Conservation (phyloP, 352 stramenopile genomes). For the Phytophthora cryptogea region DNA sequence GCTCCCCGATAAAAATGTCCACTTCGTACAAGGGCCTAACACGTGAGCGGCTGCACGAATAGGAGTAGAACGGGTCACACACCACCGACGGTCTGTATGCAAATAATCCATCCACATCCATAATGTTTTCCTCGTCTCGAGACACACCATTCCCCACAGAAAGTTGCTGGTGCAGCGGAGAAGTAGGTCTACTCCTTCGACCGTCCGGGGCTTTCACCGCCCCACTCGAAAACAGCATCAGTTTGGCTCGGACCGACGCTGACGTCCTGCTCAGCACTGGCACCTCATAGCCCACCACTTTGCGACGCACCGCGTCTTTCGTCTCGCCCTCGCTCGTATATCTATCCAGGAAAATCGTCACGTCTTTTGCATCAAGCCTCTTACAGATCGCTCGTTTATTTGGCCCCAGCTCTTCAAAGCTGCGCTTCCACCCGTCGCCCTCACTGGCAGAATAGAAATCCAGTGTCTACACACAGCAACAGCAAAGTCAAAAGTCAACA, state of each 20-base stretch:
- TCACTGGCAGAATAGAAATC: constrained; percentile 80
- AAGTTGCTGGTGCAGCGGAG: constrained; percentile 14
- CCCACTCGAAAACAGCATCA: constrained; percentile 50
- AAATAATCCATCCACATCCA: constrained; percentile 47
- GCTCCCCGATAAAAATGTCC: constrained; percentile 70
- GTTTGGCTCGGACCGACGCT: constrained; percentile 57
- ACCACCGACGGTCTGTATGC: constrained; percentile 47
- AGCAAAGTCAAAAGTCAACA: not conserved
- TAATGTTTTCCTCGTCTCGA: constrained; percentile 23
- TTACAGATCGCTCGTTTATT: constrained; percentile 59
- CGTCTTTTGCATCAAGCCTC: constrained; percentile 71
- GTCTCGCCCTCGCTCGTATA: constrained; percentile 64
- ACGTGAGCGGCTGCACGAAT: constrained; percentile 53
- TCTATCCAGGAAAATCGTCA: constrained; percentile 86
- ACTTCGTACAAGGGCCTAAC: constrained; percentile 62
- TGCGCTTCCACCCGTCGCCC: constrained; percentile 54
- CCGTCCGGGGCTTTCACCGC: constrained; percentile 15
- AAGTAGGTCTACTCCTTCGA: constrained; percentile 16
- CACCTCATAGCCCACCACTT: constrained; percentile 82
- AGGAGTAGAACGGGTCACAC: constrained; percentile 73
- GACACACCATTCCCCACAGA: not conserved
- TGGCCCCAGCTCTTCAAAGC: constrained; percentile 69
- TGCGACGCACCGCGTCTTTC: constrained; percentile 54
- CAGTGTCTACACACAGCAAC: constrained; percentile 46
- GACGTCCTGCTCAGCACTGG: constrained; percentile 76